Evolutionary conservation across 2,329 filamentous ascomycete species (phyloP).

Genomic region (Akanthomyces uredinophilus): DNA sequence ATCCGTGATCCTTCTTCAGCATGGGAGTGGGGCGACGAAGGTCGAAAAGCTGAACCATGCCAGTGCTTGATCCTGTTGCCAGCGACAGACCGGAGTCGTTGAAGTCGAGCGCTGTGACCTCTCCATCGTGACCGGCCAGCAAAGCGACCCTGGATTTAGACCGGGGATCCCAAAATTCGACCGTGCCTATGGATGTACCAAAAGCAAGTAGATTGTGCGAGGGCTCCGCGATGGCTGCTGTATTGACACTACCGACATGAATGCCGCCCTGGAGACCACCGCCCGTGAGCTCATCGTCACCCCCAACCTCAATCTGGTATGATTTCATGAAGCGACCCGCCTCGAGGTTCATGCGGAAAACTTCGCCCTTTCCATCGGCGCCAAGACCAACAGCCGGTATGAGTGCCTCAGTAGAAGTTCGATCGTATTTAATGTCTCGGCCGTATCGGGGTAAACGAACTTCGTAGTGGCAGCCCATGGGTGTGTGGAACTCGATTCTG

Average conservation of each 20-base stretch:
- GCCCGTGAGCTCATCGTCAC: slow-evolving; percentile 68
- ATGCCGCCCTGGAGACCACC: slow-evolving; percentile 83
- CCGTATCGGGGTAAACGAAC: slow-evolving; percentile 91
- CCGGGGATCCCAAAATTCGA: slow-evolving; percentile 93
- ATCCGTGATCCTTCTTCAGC: slow-evolving; percentile 91
- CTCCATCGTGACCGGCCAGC: slow-evolving; percentile 61
- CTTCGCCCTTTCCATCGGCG: slow-evolving; percentile 79
- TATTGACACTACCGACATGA: slow-evolving; percentile 79
- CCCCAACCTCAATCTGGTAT: slow-evolving; percentile 85
- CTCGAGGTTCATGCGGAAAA: slow-evolving; percentile 89
- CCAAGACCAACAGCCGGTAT: slow-evolving; percentile 86
- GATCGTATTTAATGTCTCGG: slow-evolving; percentile 81
- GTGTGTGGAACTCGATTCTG: slow-evolving; percentile 87
- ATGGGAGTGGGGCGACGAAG: slow-evolving; percentile 80
- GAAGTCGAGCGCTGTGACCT: slow-evolving; percentile 85
- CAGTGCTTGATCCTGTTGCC: slow-evolving; percentile 80
- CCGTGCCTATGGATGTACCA: slow-evolving; percentile 88
- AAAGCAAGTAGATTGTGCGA: slow-evolving; percentile 90
- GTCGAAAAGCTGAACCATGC: slow-evolving; percentile 87
- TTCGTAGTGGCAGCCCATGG: slow-evolving; percentile 79
- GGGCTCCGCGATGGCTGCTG: slow-evolving; percentile 77
- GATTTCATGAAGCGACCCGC: slow-evolving; percentile 89
- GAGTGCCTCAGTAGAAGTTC: slow-evolving; percentile 74
- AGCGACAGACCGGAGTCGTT: slow-evolving; percentile 77
- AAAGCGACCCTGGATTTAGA: slow-evolving; percentile 77